Conservation (phyloP, 371 early-diverging fungal species). For the Rhizopus delemar region DNA sequence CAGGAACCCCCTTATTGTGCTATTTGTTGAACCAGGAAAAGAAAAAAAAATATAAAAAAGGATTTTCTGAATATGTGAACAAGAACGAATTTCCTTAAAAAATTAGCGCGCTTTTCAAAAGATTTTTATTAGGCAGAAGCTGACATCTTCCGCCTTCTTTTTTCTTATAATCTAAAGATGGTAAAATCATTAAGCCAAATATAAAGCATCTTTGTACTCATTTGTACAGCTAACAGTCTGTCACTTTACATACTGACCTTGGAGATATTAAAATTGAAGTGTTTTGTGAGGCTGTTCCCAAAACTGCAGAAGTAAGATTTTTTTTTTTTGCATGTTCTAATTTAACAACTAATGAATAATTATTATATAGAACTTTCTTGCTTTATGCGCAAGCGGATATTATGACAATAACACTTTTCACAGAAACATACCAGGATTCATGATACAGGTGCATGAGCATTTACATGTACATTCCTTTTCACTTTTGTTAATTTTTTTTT, state of each 20-base stretch:
- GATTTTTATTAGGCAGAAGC: too few relatives aligned
- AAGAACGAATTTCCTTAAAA: too few relatives aligned
- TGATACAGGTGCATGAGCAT: constrained; percentile 71
- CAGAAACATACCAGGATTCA: constrained; percentile 86
- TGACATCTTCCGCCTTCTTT: background rate
- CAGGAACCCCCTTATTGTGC: too few relatives aligned
- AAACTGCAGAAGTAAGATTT: constrained; percentile 72
- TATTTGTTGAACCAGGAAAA: too few relatives aligned
- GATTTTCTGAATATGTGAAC: too few relatives aligned
- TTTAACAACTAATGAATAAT: background rate
- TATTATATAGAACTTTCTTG: constrained; percentile 85
- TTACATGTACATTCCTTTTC: background rate
- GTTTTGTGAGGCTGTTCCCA: constrained; percentile 81
- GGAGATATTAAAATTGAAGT: constrained; percentile 91
- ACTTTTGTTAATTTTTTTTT: background rate
- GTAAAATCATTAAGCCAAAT: background rate
- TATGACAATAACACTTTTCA: constrained; percentile 88
- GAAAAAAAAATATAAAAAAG: too few relatives aligned
- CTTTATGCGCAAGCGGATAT: constrained; percentile 90
- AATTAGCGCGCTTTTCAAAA: too few relatives aligned
- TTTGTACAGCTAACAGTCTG: constrained; percentile 50
- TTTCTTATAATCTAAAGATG: background rate
- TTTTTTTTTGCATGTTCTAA: background rate
- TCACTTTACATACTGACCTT: constrained; percentile 86
- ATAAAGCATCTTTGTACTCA: background rate